Base-by-base conservation (phyloP, 2,329 filamentous ascomycete genomes). In the Dryadomyces sulphureus region DNA sequence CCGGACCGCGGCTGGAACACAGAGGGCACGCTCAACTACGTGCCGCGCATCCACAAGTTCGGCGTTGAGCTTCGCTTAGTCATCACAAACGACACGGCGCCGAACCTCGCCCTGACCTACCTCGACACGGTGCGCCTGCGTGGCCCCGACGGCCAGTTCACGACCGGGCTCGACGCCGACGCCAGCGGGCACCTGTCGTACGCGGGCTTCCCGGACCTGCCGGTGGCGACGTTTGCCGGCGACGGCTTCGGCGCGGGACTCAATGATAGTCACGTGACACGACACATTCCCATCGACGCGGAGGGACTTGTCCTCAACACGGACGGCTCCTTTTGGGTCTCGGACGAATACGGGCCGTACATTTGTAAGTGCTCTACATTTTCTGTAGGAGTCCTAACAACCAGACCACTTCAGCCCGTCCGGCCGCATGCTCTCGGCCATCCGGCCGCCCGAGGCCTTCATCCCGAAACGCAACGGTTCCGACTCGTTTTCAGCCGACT, bases 1-100 rank as follows among this genome's bases (percentile, higher is more conserved):
- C 81, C 81, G 1, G 79, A 84, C 55, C 69, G 80, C 49, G 81
- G 81, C 34, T 86, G 81, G 79, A 85, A 86, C 56, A 84, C 80
- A 0, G 65, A 84, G 53, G 81, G 79, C 39, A 84, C 81, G 8
- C 53, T 80, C 17, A 84, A 84, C 57, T 83, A 72, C 57, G 75
- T 83, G 52, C 70, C 72, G 3, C 72, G 81, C 30, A 68, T 87
- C 24, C 81, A 87, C 60, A 80, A 82, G 56, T 79, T 84, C 57
- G 58, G 64, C 43, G 64, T 86, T 41, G 68, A 66, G 1, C 71
- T 85, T 54, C 73, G 64, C 14, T 75, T 77, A 3, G 75, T 73
- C 0, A 61, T 68, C 1, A 59, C 62, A 2, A 66, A 66, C 4
- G 76, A 77, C 0, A 73, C 73, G 0, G 55, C 60, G 0, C 74